These are phyloP conservation scores for Penicillium ochrochloron DNA, from an alignment of 495 filamentous ascomycete species.

Conservation along the genomic window DNA sequence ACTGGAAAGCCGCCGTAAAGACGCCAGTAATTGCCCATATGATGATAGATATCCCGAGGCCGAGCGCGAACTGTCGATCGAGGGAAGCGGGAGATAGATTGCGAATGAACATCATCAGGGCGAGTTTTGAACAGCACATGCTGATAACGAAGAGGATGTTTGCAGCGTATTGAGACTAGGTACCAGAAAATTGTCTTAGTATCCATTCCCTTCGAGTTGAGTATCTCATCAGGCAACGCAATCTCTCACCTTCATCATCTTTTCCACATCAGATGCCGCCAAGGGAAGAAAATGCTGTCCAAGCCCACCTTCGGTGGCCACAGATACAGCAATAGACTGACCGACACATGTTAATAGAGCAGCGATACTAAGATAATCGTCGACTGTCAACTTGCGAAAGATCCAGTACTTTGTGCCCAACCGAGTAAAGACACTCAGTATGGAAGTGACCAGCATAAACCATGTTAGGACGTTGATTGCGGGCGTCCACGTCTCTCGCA, in stretches of 20 bases:
- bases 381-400: slow-evolving; percentile 22
- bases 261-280: slow-evolving; percentile 10
- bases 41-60: slow-evolving; percentile 30
- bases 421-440: slow-evolving; percentile 26
- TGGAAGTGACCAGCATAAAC: slow-evolving; percentile 26
- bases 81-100: slow-evolving; percentile 26
- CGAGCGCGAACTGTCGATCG: slow-evolving; percentile 28
- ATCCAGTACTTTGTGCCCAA: slow-evolving; percentile 25
- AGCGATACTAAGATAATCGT: slow-evolving; percentile 37
- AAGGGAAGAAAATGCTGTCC: slow-evolving; percentile 27
- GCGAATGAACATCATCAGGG: slow-evolving; percentile 38
- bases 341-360: slow-evolving; percentile 41
- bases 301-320: slow-evolving; percentile 29
- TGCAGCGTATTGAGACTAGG: slow-evolving; percentile 40
- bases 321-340: slow-evolving; percentile 27
- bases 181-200: background rate
- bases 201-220: background rate
- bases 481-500: slow-evolving; percentile 24
- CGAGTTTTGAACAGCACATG: slow-evolving; percentile 41
- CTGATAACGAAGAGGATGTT: slow-evolving; percentile 36
- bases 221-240: background rate
- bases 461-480: slow-evolving; percentile 26
- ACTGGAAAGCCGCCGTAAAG: slow-evolving; percentile 48
- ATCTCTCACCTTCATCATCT: slow-evolving; percentile 19
- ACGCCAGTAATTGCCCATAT: slow-evolving; percentile 41